These are phyloP conservation scores for Aspergillus biplanus DNA, from an alignment of 495 filamentous ascomycete genomes.

Conservation along the genomic window DNA sequence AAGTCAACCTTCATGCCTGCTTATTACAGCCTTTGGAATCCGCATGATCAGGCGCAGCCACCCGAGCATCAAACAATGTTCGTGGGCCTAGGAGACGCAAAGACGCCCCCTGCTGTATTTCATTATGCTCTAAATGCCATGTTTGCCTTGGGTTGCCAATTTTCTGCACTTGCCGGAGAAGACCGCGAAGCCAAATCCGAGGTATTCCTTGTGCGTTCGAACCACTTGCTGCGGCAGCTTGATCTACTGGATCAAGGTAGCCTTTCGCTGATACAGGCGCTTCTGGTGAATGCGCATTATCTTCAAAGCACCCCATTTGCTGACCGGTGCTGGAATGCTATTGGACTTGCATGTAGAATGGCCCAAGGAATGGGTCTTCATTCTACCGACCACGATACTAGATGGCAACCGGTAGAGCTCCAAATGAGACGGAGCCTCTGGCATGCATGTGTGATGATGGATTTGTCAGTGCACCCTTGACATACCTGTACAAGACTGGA, in stretches of 20 bases:
- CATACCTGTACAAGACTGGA: neutral
- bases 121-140: constrained; percentile 48
- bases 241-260: constrained; percentile 47
- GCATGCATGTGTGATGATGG: constrained; percentile 51
- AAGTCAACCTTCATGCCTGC: constrained; percentile 44
- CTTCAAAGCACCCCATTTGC: constrained; percentile 51
- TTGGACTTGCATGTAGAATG: constrained; percentile 51
- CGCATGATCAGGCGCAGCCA: constrained; percentile 14
- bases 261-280: constrained; percentile 47
- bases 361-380: constrained; percentile 52
- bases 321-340: constrained; percentile 49
- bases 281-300: constrained; percentile 46
- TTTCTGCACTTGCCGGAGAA: constrained; percentile 37
- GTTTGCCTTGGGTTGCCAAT: constrained; percentile 47
- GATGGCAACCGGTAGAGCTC: constrained; percentile 31
- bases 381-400: constrained; percentile 25
- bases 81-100: constrained; percentile 43
- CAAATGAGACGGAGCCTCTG: constrained; percentile 49
- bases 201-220: constrained; percentile 44
- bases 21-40: constrained; percentile 45
- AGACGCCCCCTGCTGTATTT: constrained; percentile 46
- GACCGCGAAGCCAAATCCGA: constrained; percentile 41
- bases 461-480: constrained; percentile 36
- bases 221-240: constrained; percentile 24
- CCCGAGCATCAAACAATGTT: neutral